Percentiles rank a stretch among this genome's conserved stretches.
Conservation (phyloP, 306 rosid species). For the Oemleria cerasiformis region DNA sequence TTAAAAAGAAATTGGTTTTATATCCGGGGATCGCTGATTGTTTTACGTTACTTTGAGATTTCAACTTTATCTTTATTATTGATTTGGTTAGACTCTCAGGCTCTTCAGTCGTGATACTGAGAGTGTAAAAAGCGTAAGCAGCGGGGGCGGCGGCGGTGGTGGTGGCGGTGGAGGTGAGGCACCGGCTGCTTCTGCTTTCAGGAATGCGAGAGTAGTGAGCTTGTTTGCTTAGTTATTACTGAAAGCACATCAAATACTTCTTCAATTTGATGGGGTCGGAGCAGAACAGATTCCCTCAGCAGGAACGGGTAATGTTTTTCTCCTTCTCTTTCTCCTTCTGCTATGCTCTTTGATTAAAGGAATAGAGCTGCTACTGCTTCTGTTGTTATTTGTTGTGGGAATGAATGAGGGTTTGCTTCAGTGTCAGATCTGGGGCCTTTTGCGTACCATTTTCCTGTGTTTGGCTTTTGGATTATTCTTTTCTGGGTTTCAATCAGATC, state of each 20-base stretch:
- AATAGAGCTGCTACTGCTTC: background rate
- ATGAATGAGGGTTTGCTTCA: slow-evolving; percentile 12
- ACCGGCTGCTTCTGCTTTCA: background rate
- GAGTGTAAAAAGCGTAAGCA: background rate
- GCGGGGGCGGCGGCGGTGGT: background rate
- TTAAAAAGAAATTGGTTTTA: background rate
- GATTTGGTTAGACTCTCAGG: background rate
- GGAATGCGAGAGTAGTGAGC: background rate
- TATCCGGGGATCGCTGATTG: slow-evolving; percentile 15
- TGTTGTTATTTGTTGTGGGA: background rate
- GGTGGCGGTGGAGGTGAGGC: background rate
- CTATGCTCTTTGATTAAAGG: background rate
- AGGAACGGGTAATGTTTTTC: slow-evolving; percentile 63
- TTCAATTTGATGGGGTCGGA: slow-evolving; percentile 69
- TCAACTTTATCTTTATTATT: background rate
- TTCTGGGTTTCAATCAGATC: slow-evolving; percentile 22
- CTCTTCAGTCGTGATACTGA: slow-evolving; percentile 12
- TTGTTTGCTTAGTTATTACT: slow-evolving; percentile 2
- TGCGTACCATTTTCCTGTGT: slow-evolving; percentile 19
- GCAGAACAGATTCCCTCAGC: slow-evolving; percentile 86
- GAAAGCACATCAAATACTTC: background rate
- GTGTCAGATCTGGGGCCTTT: slow-evolving; percentile 57
- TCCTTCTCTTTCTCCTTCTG: slow-evolving; percentile 15
- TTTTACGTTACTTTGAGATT: background rate
- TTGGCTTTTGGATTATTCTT: slow-evolving; percentile 18